Conservation (phyloP, 1,284 basidiomycete species). For the Microstroma glucosiphilum region DNA sequence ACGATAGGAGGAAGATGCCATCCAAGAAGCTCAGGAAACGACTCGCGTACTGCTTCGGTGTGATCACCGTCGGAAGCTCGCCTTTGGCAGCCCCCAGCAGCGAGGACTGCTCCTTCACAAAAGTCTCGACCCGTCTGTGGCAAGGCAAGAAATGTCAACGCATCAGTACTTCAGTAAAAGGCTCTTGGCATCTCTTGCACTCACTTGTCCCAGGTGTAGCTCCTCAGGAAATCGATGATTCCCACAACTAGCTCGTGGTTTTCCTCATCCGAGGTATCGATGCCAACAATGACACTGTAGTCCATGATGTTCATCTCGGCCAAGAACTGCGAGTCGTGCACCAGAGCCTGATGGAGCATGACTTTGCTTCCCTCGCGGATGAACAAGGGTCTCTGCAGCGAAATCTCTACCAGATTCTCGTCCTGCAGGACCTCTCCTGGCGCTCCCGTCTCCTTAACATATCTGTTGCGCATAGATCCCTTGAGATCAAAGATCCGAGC, state of each 20-base stretch:
- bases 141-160: background rate
- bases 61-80: slow-evolving; percentile 46
- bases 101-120: slow-evolving; percentile 7
- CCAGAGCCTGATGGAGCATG: slow-evolving; percentile 79
- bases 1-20: slow-evolving; percentile 31
- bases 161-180: background rate
- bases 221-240: slow-evolving; percentile 93
- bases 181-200: slow-evolving; percentile 19
- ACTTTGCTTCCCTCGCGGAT: slow-evolving; percentile 91
- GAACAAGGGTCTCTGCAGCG: slow-evolving; percentile 68
- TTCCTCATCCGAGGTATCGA: slow-evolving; percentile 57
- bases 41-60: slow-evolving; percentile 45
- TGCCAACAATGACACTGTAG: slow-evolving; percentile 91
- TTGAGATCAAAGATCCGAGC: slow-evolving; percentile 58
- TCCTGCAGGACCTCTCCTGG: slow-evolving; percentile 84
- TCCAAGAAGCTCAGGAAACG: slow-evolving; percentile 49
- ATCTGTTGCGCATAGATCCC: slow-evolving; percentile 44
- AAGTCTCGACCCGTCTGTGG: slow-evolving; percentile 5
- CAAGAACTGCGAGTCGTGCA: slow-evolving; percentile 42
- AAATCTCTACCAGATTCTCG: slow-evolving; percentile 75
- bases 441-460: slow-evolving; percentile 81
- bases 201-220: slow-evolving; percentile 97
- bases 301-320: slow-evolving; percentile 71
- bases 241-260: slow-evolving; percentile 64
- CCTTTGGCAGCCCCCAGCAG: slow-evolving; percentile 17